Percentiles rank a stretch among this genome's conserved stretches.
Evolutionary conservation across 2,329 filamentous ascomycete genomes (phyloP).

Genomic region (Neobulgaria alba): DNA sequence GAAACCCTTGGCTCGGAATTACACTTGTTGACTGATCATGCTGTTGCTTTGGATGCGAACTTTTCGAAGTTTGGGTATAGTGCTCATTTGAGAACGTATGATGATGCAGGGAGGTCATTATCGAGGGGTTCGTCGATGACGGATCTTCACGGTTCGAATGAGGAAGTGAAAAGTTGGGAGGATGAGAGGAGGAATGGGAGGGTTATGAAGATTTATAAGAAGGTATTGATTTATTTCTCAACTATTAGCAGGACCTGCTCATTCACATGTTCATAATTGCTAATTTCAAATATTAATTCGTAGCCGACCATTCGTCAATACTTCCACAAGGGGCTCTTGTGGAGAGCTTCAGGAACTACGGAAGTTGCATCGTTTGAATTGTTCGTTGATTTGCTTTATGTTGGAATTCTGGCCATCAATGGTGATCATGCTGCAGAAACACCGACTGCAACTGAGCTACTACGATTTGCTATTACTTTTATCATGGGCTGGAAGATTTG

Average conservation of each 20-base stretch:
- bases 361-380: slow-evolving; percentile 47
- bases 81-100: slow-evolving; percentile 45
- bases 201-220: slow-evolving; percentile 48
- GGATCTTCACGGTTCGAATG: slow-evolving; percentile 19
- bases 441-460: slow-evolving; percentile 44
- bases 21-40: slow-evolving; percentile 40
- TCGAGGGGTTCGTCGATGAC: slow-evolving; percentile 14
- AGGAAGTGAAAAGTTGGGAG: slow-evolving; percentile 32
- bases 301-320: slow-evolving; percentile 53
- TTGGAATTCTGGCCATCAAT: slow-evolving; percentile 33
- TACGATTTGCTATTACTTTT: slow-evolving; percentile 53
- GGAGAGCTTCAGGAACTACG: slow-evolving; percentile 49
- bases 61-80: slow-evolving; percentile 56
- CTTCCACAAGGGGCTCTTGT: slow-evolving; percentile 56
- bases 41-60: slow-evolving; percentile 48
- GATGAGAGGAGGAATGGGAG: slow-evolving; percentile 30
- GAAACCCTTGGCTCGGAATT: slow-evolving; percentile 44
- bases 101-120: slow-evolving; percentile 20
- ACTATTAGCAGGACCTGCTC: no score
- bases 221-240: no score
- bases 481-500: slow-evolving; percentile 53
- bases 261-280: not conserved
- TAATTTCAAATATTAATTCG: not conserved
- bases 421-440: slow-evolving; percentile 52
- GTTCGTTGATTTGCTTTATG: slow-evolving; percentile 16